Percentiles rank a stretch among this genome's conserved stretches.
phyloP scores from a whole-genome alignment of 257 asterid genomes.

The Lycium barbarum region DNA sequence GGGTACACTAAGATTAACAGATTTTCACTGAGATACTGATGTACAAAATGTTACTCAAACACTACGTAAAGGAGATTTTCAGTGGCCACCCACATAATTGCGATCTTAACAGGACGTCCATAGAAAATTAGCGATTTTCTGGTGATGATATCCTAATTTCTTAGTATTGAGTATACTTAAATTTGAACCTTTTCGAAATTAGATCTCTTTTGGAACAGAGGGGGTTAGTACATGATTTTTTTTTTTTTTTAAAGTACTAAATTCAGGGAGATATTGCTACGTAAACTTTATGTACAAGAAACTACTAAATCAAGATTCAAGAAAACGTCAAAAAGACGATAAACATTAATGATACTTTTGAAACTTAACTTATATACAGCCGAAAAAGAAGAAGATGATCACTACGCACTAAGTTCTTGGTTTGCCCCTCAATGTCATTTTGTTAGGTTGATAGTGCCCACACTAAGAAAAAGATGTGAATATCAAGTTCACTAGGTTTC shows the following conservation, averaged over 20 bases:
- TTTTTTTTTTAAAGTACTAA: background rate
- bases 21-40: background rate
- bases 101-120: no score
- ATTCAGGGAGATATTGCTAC: background rate
- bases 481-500: background rate
- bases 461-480: conserved; percentile 7
- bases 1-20: background rate
- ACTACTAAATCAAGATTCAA: background rate
- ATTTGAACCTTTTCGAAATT: background rate
- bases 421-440: conserved; percentile 18
- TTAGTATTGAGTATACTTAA: background rate
- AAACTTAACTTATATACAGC: background rate
- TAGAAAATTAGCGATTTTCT: background rate
- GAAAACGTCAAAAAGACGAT: conserved; percentile 18
- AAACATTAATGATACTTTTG: background rate
- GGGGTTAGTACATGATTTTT: no score
- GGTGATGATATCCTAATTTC: background rate
- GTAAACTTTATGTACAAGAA: background rate
- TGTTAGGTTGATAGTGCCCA: conserved; percentile 22
- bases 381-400: background rate
- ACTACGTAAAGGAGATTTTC: background rate
- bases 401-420: background rate
- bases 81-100: background rate
- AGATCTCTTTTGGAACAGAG: background rate
- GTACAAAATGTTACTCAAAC: background rate